A percentile compares a stretch with the other conserved stretches of the same genome.
These are phyloP conservation scores for Calendula officinalis DNA, from an alignment of 129 eudicot genomes.

Conservation along the genomic window DNA sequence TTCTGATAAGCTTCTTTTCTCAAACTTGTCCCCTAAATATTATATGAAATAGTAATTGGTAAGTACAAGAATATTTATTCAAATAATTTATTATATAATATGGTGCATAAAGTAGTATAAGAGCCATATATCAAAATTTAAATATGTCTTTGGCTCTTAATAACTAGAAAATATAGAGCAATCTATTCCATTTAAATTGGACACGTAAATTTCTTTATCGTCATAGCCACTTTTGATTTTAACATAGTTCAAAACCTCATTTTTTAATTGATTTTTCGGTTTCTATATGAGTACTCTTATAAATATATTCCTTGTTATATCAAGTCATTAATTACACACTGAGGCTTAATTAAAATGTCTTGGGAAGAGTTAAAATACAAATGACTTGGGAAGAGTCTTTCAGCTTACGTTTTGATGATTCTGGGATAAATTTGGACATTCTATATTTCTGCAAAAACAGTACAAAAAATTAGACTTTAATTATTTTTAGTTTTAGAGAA, in stretches of 20 bases:
- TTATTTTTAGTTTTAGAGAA: background rate
- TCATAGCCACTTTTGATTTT: background rate
- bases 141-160: too few relatives aligned
- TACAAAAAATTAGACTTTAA: background rate
- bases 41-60: background rate
- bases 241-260: background rate
- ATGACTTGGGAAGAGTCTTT: background rate
- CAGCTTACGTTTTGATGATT: conserved; percentile 64
- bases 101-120: too few relatives aligned
- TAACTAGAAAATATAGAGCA: too few relatives aligned
- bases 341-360: background rate
- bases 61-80: background rate
- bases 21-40: conserved; percentile 55
- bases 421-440: conserved; percentile 68
- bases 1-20: conserved; percentile 68
- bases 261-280: too few relatives aligned
- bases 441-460: conserved; percentile 61
- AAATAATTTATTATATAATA: background rate
- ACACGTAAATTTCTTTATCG: too few relatives aligned
- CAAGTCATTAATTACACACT: too few relatives aligned
- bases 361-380: background rate
- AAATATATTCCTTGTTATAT: too few relatives aligned
- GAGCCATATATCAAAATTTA: too few relatives aligned
- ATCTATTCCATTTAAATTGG: too few relatives aligned
- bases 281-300: too few relatives aligned